These are phyloP conservation scores for Fusarium irregulare DNA, from an alignment of 2,329 filamentous ascomycete genomes.

Conservation along the genomic window DNA sequence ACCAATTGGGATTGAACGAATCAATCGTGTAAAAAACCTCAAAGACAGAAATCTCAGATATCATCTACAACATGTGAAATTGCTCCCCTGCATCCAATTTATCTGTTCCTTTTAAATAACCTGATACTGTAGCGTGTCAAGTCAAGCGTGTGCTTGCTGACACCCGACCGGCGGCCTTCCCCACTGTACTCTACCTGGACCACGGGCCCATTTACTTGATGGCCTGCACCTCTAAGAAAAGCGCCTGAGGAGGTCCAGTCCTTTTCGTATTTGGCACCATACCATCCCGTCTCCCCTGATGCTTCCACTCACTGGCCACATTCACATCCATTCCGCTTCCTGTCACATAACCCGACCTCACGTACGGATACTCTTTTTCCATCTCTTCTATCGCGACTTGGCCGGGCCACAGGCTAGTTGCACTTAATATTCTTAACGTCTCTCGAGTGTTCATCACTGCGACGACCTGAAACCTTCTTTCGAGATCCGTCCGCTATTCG, in stretches of 20 bases:
- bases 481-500: slow-evolving; percentile 26
- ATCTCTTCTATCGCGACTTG: slow-evolving; percentile 48
- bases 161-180: slow-evolving; percentile 31
- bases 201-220: slow-evolving; percentile 12
- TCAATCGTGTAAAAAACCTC: background rate
- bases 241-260: slow-evolving; percentile 24
- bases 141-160: slow-evolving; percentile 35
- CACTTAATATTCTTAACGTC: slow-evolving; percentile 38
- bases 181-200: slow-evolving; percentile 29
- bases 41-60: background rate
- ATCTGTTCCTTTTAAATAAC: slow-evolving; percentile 29
- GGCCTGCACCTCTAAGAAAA: slow-evolving; percentile 10
- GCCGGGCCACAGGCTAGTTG: slow-evolving; percentile 54
- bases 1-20: background rate
- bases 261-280: slow-evolving; percentile 37
- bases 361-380: slow-evolving; percentile 29
- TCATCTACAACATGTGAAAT: slow-evolving; percentile 4
- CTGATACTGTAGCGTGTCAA: slow-evolving; percentile 21
- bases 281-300: slow-evolving; percentile 34
- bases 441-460: slow-evolving; percentile 40
- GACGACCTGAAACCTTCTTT: slow-evolving; percentile 22
- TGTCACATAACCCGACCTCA: slow-evolving; percentile 40
- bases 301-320: slow-evolving; percentile 40
- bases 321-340: slow-evolving; percentile 38
- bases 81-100: slow-evolving; percentile 17